Conservation (phyloP, 2,329 filamentous ascomycete species). For the Mycosphaerella arachidis region DNA sequence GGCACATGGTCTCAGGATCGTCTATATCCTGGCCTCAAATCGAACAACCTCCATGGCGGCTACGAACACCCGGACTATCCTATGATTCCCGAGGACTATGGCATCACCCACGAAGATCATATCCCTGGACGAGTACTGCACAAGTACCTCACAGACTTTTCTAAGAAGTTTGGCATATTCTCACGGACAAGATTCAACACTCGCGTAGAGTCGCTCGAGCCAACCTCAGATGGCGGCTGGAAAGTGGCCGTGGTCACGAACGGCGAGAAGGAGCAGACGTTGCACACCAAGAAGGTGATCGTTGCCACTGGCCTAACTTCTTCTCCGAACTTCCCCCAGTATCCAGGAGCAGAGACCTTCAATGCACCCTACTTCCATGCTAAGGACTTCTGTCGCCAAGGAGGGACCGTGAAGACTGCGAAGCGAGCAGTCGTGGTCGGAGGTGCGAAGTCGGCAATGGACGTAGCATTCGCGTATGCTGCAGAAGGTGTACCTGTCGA, state of each 20-base stretch:
- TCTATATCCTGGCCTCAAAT: conserved; percentile 64
- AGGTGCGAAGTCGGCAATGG: conserved; percentile 60
- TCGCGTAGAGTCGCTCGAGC: conserved; percentile 47
- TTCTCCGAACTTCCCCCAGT: conserved; percentile 51
- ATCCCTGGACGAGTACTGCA: conserved; percentile 28
- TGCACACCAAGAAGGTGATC: conserved; percentile 51
- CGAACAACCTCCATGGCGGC: conserved; percentile 69
- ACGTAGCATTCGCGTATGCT: conserved; percentile 57
- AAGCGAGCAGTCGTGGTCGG: conserved; percentile 54
- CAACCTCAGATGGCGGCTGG: conserved; percentile 28
- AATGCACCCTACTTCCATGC: conserved; percentile 54
- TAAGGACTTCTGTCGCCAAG: conserved; percentile 46
- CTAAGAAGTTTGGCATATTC: conserved; percentile 49
- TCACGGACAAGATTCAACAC: conserved; percentile 49
- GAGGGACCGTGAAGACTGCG: conserved; percentile 34
- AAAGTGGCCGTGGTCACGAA: conserved; percentile 11
- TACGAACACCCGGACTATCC: conserved; percentile 72
- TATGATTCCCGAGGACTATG: conserved; percentile 49
- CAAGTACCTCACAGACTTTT: conserved; percentile 40
- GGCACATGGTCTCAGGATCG: conserved; percentile 62
- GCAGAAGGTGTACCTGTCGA: conserved; percentile 49
- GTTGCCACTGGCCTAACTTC: conserved; percentile 60
- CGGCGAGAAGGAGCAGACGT: conserved; percentile 36
- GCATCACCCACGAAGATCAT: conserved; percentile 51
- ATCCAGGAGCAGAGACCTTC: conserved; percentile 50